Conservation (phyloP, 768 basidiomycete genomes). For the Suillus subluteus region DNA sequence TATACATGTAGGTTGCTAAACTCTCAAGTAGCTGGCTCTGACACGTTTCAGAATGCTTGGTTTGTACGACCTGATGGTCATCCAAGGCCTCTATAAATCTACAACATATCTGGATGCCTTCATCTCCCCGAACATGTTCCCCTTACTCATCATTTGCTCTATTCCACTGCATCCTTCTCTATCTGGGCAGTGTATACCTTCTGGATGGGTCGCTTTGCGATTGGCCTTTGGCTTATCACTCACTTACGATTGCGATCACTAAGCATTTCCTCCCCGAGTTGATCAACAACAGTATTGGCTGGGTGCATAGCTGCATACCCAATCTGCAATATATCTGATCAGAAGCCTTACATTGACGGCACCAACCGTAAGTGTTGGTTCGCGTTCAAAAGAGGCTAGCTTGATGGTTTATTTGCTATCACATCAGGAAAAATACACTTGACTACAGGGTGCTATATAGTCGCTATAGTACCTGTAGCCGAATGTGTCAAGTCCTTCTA, state of each 20-base stretch:
- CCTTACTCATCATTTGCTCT: slow-evolving; percentile 63
- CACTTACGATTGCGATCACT: no score
- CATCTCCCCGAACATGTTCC: slow-evolving; percentile 56
- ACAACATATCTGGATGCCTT: slow-evolving; percentile 65
- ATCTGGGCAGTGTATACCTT: no score
- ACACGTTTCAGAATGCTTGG: slow-evolving; percentile 39
- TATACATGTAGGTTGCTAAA: slow-evolving; percentile 65
- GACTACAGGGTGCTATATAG: no score
- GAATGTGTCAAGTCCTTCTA: no score
- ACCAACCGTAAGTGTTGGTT: no score
- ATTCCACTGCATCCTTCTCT: slow-evolving; percentile 63
- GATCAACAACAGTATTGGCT: no score
- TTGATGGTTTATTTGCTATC: no score
- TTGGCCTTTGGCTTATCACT: slow-evolving; percentile 54
- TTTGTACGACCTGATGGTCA: slow-evolving; percentile 73
- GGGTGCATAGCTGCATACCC: slow-evolving; percentile 90
- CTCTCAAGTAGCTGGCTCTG: slow-evolving; percentile 5
- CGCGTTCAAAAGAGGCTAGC: no score
- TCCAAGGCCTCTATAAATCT: slow-evolving; percentile 70
- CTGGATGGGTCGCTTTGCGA: no score
- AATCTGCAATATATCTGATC: slow-evolving; percentile 81
- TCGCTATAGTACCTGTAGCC: no score
- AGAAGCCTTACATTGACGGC: slow-evolving; percentile 56
- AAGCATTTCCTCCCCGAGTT: no score
- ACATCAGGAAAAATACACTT: no score